phyloP scores from a whole-genome alignment of 352 stramenopile species.

The Thraustotheca clavata region DNA sequence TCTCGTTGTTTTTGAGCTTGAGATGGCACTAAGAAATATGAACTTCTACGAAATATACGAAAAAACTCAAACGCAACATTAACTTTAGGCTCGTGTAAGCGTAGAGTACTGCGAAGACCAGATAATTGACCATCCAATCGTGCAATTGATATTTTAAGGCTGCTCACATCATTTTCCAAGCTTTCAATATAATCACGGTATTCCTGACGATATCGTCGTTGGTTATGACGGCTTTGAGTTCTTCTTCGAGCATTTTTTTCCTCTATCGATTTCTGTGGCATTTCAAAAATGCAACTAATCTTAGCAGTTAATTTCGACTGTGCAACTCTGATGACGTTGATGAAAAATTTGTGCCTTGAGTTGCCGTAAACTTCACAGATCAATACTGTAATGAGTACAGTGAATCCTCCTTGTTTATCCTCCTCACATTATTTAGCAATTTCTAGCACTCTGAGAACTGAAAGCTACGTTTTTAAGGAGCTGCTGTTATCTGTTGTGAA shows the following conservation, averaged over 20 bases:
- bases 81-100: conserved; percentile 4
- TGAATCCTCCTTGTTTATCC: too few species aligned
- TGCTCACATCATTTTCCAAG: conserved; percentile 24
- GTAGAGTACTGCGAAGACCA: neutral
- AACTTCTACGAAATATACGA: conserved; percentile 22
- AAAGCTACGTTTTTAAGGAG: too few species aligned
- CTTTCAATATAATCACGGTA: conserved; percentile 11
- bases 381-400: too few species aligned
- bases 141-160: conserved; percentile 21
- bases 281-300: too few species aligned
- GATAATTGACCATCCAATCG: neutral
- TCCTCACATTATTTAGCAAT: too few species aligned
- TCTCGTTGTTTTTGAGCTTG: neutral
- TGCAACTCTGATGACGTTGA: too few species aligned
- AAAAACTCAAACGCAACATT: conserved; percentile 26
- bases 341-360: too few species aligned
- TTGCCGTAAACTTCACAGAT: too few species aligned
- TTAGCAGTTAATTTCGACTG: too few species aligned
- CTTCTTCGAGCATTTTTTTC: neutral
- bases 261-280: conserved; percentile 12
- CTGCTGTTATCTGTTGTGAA: too few species aligned
- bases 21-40: neutral
- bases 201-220: neutral
- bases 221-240: neutral
- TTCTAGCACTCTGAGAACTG: too few species aligned